These are phyloP conservation scores for Ogataea hybrid DNA, from an alignment of 1,139 yeast species.

Conservation along the genomic window DNA sequence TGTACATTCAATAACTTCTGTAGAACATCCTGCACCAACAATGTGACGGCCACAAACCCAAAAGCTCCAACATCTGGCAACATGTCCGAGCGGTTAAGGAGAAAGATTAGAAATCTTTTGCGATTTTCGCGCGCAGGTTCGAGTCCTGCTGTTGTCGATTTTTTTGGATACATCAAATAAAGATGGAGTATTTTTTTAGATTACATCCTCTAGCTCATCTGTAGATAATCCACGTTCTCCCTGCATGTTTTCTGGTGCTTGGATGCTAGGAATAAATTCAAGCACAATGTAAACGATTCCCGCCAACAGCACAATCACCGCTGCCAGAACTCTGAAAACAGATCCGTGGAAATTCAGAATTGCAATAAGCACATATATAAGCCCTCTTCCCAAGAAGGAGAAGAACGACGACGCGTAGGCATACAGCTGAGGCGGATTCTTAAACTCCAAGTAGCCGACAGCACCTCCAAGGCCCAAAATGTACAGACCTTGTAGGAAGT, in stretches of 20 bases:
- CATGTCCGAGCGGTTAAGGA: conserved; percentile 42
- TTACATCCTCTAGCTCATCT: conserved; percentile 38
- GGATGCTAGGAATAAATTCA: conserved; percentile 69
- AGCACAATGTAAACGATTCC: conserved; percentile 60
- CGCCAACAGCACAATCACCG: conserved; percentile 50
- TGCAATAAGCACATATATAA: conserved; percentile 66
- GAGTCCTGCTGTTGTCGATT: conserved; percentile 39
- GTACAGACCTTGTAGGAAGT: conserved; percentile 56
- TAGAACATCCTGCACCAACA: not conserved
- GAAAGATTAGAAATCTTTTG: conserved; percentile 42
- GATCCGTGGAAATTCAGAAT: conserved; percentile 58
- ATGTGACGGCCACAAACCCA: not conserved
- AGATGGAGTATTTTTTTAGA: conserved; percentile 13
- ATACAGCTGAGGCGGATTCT: conserved; percentile 64
- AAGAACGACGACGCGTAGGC: conserved; percentile 77
- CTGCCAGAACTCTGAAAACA: conserved; percentile 55
- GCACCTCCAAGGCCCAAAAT: conserved; percentile 54
- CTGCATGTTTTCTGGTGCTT: conserved; percentile 74
- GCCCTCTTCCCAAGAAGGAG: conserved; percentile 82
- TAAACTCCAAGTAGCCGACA: conserved; percentile 59
- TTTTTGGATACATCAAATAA: conserved; percentile 5
- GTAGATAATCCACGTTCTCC: conserved; percentile 44
- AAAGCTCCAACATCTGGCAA: conserved; percentile 22
- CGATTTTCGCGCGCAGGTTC: conserved; percentile 42
- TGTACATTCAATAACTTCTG: too few species aligned